Conservation (phyloP, 2,329 filamentous ascomycete species). For the Pseudocercospora musae region DNA sequence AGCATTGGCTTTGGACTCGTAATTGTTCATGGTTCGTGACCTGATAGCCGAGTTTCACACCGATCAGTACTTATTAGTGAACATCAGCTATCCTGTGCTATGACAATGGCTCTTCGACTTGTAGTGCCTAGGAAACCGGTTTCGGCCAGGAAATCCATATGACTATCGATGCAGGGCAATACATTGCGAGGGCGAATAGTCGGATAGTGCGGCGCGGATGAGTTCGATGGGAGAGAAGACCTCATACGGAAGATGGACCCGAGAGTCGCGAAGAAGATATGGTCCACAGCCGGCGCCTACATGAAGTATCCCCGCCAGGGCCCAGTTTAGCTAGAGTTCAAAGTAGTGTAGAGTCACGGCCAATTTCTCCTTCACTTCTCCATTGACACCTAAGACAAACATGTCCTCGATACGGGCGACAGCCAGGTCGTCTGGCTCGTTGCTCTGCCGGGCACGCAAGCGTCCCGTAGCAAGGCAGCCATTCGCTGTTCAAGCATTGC, state of each 20-base stretch:
- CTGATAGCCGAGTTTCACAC: not conserved
- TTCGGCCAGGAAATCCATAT: not conserved
- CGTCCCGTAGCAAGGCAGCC: conserved; percentile 30
- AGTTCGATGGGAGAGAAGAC: not conserved
- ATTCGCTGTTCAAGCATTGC: conserved; percentile 36
- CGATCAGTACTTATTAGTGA: not conserved
- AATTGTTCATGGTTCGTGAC: not conserved
- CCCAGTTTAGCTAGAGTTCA: not conserved
- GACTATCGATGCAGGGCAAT: not conserved
- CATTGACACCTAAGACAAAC: conserved; percentile 4
- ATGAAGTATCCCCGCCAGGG: not conserved
- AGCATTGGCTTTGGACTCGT: not conserved
- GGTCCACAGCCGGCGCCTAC: not conserved
- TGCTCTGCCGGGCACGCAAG: conserved; percentile 32
- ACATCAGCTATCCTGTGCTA: not conserved
- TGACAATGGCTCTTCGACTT: too few relatives aligned
- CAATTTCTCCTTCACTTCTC: not conserved
- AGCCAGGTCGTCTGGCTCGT: conserved; percentile 40
- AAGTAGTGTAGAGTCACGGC: not conserved
- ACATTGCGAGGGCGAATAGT: not conserved
- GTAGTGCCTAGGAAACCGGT: not conserved
- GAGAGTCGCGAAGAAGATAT: not conserved
- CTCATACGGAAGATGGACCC: not conserved
- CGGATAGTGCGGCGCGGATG: not conserved
- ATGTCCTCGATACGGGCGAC: conserved; percentile 44